Base-by-base conservation (phyloP, 306 rosid species). In the Albizia julibrissin region DNA sequence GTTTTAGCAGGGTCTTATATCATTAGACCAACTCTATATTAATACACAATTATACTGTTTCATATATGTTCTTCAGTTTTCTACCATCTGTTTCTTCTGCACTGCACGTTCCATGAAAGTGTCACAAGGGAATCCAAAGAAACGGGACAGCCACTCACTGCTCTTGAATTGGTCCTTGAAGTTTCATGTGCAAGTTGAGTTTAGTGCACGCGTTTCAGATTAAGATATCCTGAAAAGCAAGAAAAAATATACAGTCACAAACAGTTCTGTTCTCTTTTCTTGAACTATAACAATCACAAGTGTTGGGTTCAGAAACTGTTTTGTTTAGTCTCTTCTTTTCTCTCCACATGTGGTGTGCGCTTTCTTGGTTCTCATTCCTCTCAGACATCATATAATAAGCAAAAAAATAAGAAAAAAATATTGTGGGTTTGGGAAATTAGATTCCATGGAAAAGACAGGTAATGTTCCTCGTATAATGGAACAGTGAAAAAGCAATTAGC, bases 401-500 rank as follows among this genome's bases (percentile, higher is more conserved):
- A 79, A 0, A 74, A 75, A 61, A 54, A 81, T 54, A 54, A 79
- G 72, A 2, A 56, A 81, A 80, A 46, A 69, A 69, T 81, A 82
- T 69, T 85, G 83, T 80, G 84, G 62, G 82, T 82, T 80, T 82
- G 88, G 85, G 84, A 3, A 83, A 91, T 87, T 92, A 87, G 97
- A 91, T 92, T 89, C 94, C 87, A 31, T 10, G 42, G 72, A 80
- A 61, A 91, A 85, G 82, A 74, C 87, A 75, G 81, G 78, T 31
- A 69, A 78, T 83, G 90, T 80, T 88, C 91, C 94, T 88, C 86
- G 91, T 88, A 89, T 87, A 89, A 87, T 76, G 88, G 84, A 87
- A 87, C 81, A 76, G 39, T 84, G 84, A 76, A 82, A 87, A 86
- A 85, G 87, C 84, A 80, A 81, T 65, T 29, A 73, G 76, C 68